phyloP scores from a whole-genome alignment of 1,284 basidiomycete species.

The Mycena sp. region DNA sequence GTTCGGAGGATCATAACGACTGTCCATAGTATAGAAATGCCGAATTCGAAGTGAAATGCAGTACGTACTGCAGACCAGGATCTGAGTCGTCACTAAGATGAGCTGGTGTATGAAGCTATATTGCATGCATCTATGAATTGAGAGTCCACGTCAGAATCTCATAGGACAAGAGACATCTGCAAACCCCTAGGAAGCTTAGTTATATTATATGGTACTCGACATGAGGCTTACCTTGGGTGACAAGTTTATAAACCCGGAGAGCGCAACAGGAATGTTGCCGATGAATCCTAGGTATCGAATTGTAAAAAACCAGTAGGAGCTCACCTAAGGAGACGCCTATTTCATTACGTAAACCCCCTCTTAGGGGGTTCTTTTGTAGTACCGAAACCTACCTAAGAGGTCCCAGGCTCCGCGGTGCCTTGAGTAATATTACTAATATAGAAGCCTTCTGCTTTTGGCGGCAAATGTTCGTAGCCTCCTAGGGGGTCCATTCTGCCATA shows the following conservation, averaged over 20 bases:
- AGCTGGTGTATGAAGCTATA: slow-evolving; percentile 18
- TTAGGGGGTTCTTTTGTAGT: too few species aligned
- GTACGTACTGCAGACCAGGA: slow-evolving; percentile 20
- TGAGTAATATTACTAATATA: too few species aligned
- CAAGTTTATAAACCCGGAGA: slow-evolving; percentile 18
- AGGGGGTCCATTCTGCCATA: too few species aligned
- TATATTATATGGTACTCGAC: background rate
- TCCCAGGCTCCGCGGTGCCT: too few species aligned
- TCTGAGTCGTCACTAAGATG: slow-evolving; percentile 21
- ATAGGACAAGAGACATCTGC: background rate
- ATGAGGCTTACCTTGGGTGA: slow-evolving; percentile 6
- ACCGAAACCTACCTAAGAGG: too few species aligned
- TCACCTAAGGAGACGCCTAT: too few species aligned
- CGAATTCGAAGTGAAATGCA: background rate
- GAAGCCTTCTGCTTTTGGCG: too few species aligned
- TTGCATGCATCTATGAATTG: slow-evolving; percentile 10
- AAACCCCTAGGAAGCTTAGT: background rate
- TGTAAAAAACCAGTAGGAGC: slow-evolving; percentile 30
- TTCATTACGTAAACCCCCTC: too few species aligned
- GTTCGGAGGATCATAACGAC: slow-evolving; percentile 30
- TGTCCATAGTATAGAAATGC: background rate
- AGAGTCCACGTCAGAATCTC: background rate
- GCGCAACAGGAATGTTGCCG: slow-evolving; percentile 26
- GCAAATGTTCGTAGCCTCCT: too few species aligned
- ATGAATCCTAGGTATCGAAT: slow-evolving; percentile 32